Evolutionary conservation across 2,329 filamentous ascomycete species (phyloP).

Genomic region (Xylariomycetidae sp.): DNA sequence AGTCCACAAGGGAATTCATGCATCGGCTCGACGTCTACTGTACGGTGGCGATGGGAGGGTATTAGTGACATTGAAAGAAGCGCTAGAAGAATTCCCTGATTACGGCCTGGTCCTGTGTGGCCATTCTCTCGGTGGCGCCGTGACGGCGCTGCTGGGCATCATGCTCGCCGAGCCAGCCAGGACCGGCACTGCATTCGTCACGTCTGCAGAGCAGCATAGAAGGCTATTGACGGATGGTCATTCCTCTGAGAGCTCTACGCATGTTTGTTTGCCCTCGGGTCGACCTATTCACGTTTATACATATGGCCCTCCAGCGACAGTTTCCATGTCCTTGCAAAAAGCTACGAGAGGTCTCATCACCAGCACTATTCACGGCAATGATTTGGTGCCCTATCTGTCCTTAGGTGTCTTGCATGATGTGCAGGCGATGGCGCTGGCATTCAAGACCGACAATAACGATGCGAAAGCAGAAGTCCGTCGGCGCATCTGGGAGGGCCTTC

Average conservation of each 20-base stretch:
- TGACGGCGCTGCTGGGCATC: constrained; percentile 65
- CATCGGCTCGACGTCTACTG: constrained; percentile 62
- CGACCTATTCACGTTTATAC: constrained; percentile 75
- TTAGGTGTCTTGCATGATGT: constrained; percentile 71
- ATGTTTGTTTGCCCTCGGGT: constrained; percentile 56
- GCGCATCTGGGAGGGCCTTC: constrained; percentile 61
- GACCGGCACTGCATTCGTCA: constrained; percentile 56
- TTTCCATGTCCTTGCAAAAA: constrained; percentile 64
- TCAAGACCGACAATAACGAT: constrained; percentile 66
- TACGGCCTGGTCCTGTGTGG: constrained; percentile 68
- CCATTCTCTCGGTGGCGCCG: constrained; percentile 65
- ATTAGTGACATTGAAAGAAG: constrained; percentile 60
- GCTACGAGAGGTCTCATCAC: constrained; percentile 72
- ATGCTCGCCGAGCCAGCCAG: constrained; percentile 63
- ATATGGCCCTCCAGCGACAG: constrained; percentile 69
- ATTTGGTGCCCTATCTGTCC: constrained; percentile 70
- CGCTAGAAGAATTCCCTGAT: constrained; percentile 60
- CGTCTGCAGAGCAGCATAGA: constrained; percentile 45
- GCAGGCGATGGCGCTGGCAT: constrained; percentile 65
- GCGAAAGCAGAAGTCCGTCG: constrained; percentile 63
- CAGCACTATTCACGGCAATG: constrained; percentile 67
- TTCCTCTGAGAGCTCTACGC: constrained; percentile 13
- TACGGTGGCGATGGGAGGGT: constrained; percentile 65
- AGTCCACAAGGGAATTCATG: constrained; percentile 71
- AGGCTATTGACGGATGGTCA: constrained; percentile 31